Evolutionary conservation across 345 rosid species (phyloP), one percentile per base, ranked within the genome.

Genomic region (Syzygium aqueum): DNA sequence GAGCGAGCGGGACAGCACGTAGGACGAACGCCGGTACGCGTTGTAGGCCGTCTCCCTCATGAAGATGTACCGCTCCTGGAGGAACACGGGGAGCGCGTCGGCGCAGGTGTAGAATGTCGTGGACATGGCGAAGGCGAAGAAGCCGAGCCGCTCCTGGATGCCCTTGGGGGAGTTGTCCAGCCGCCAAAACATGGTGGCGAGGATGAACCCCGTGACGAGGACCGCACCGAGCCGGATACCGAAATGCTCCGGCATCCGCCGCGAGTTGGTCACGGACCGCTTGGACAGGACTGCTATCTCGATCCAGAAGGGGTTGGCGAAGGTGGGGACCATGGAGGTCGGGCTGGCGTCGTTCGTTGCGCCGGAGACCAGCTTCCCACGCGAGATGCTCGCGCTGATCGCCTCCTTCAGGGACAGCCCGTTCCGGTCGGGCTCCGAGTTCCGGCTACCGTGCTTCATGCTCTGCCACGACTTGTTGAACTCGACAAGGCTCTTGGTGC

Each of bases 21-120:
- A 97, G n/a, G 99, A 97, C 14, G 94, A 94, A 89, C 99, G 91
- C 67, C 99, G 87, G 87, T 97, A 97, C 0, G 99, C 97, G 54
- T 96, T 97, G 90, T 97, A 86, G 51, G 99, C 98, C 0, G 99
- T 97, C 87, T 97, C 99, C 73, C 99, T 91, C 98, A 97, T 94
- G 98, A 96, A 97, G 87, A 97, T 97, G 92, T 97, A 95, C 80
- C 99, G 90, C 84, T 97, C 98, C 86, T 96, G 99, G 86, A 97
- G 96, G 82, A 97, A 97, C 8, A 95, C 98, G 0, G 99, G 99
- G 4, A 97, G 94, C 4, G 99, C 98, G 11, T 97, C 99, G 3
- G 98, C 97, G 87, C 99, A 97, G 8, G 99, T 95, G 95, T 97
- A 97, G 94, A 94, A 97, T 49, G 98, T 97, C 3, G 99, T 97